These are phyloP conservation scores for Leersia perrieri DNA, from an alignment of 176 grass and related monocot species.

Conservation along the genomic window DNA sequence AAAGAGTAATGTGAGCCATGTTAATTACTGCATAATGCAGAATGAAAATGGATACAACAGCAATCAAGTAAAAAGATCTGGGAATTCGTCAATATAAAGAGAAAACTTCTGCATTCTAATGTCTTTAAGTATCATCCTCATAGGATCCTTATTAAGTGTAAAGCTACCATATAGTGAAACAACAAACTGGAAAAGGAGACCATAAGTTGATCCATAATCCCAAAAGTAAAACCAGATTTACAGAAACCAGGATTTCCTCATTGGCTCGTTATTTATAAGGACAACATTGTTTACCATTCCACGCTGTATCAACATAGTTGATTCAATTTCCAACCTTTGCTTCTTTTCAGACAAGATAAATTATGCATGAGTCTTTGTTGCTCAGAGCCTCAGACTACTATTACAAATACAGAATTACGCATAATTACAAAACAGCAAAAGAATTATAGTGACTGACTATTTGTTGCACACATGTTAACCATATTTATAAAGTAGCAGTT, in stretches of 20 bases:
- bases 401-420: neutral
- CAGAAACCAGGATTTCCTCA: neutral
- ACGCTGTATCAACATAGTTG: neutral
- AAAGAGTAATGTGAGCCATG: neutral
- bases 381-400: neutral
- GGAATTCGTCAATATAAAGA: neutral
- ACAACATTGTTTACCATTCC: neutral
- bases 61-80: neutral
- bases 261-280: neutral
- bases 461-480: neutral
- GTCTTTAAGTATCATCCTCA: neutral
- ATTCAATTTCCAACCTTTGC: neutral
- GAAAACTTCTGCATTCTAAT: neutral
- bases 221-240: neutral
- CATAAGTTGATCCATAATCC: neutral
- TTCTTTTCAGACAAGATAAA: neutral
- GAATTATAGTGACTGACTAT: neutral
- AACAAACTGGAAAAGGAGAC: neutral
- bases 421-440: neutral
- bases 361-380: neutral
- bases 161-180: neutral
- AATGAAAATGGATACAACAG: neutral
- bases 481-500: neutral
- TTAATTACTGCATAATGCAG: neutral
- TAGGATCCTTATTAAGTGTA: conserved; percentile 3